A percentile compares a stretch with the other conserved stretches of the same genome.
phyloP scores from a whole-genome alignment of 1,139 yeast genomes.

The Magnusiomyces paraingens region DNA sequence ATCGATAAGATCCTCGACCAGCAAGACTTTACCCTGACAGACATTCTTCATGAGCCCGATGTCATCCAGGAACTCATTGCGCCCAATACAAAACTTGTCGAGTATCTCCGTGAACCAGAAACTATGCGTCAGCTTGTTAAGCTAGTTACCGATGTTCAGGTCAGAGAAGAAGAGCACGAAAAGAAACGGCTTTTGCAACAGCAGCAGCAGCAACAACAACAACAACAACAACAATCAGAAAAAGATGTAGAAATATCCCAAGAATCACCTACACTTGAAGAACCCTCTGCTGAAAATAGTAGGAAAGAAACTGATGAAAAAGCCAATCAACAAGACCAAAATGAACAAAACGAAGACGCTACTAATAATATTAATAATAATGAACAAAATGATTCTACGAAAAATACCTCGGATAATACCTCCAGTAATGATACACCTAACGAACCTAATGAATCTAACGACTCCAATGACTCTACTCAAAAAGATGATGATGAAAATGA shows the following conservation, averaged over 20 bases:
- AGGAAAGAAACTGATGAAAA: conserved; percentile 28
- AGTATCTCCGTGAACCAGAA: conserved; percentile 70
- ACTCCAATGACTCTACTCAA: conserved; percentile 12
- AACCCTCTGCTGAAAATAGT: conserved; percentile 6
- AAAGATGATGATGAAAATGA: conserved; percentile 20
- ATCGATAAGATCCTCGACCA: conserved; percentile 67
- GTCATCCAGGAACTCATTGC: conserved; percentile 75
- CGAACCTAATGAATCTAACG: conserved; percentile 10
- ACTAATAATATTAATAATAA: neutral
- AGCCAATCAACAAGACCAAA: conserved; percentile 15
- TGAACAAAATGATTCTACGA: neutral
- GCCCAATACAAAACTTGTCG: conserved; percentile 75
- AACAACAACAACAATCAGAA: neutral
- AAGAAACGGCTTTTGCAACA: neutral
- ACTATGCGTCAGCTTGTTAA: conserved; percentile 61
- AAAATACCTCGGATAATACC: neutral
- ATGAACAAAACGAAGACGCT: neutral
- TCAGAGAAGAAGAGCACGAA: conserved; percentile 2
- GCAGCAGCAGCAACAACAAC: neutral
- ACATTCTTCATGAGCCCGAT: conserved; percentile 79
- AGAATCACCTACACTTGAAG: conserved; percentile 1
- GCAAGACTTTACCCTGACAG: conserved; percentile 49
- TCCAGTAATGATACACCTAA: neutral
- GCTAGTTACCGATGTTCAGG: conserved; percentile 44
- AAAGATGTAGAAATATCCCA: conserved; percentile 1